phyloP scores from a whole-genome alignment of 108 stramenopile genomes.

The Skeletonema grethae region DNA sequence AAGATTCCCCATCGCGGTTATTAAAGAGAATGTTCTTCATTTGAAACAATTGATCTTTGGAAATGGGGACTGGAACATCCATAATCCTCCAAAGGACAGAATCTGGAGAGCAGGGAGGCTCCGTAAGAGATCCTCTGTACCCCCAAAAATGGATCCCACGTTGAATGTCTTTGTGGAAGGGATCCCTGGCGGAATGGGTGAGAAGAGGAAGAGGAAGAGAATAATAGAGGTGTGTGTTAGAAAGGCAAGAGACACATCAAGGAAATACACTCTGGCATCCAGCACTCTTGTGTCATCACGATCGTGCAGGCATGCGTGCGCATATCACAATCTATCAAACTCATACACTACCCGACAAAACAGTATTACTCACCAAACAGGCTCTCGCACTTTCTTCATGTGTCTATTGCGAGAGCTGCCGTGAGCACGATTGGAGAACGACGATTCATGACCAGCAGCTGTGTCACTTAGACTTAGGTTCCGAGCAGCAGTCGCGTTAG shows the following conservation, averaged over 20 bases:
- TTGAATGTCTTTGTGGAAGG: constrained; percentile 18
- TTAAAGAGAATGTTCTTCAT: constrained; percentile 73
- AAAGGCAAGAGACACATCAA: too few species aligned
- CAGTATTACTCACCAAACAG: too few species aligned
- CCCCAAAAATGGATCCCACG: constrained; percentile 67
- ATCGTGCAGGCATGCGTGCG: too few species aligned
- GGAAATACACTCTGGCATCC: too few species aligned
- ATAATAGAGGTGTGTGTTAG: too few species aligned
- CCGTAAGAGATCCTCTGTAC: constrained; percentile 80
- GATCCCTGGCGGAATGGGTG: too few species aligned
- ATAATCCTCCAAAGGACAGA: constrained; percentile 77
- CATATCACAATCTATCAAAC: too few species aligned
- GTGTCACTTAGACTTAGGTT: too few species aligned
- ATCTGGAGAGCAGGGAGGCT: constrained; percentile 82
- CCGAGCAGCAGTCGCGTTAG: neutral
- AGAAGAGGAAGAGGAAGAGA: too few species aligned
- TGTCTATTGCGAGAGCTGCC: constrained; percentile 6
- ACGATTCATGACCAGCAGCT: neutral
- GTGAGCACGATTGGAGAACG: neutral
- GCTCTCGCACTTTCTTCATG: constrained; percentile 11
- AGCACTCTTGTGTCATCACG: too few species aligned
- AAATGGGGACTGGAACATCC: constrained; percentile 70
- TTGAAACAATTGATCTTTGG: constrained; percentile 60
- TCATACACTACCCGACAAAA: too few species aligned
- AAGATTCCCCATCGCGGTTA: constrained; percentile 65